A percentile compares a stretch with the other conserved stretches of the same genome.
Evolutionary conservation across 495 filamentous ascomycete genomes (phyloP).

Genomic region (Talaromyces adpressus): DNA sequence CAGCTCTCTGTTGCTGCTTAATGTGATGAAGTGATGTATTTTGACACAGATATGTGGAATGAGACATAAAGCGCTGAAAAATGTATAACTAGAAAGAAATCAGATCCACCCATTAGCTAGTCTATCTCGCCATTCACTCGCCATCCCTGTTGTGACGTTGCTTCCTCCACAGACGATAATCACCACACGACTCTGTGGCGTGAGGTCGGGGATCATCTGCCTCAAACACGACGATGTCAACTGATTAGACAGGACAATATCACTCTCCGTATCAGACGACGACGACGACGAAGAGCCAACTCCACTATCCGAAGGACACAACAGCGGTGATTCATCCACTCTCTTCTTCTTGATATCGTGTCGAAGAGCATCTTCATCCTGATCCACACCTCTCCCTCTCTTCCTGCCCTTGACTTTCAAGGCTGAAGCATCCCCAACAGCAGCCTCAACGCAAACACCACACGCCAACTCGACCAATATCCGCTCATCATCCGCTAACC

Average conservation of each 20-base stretch:
- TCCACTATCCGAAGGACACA: background rate
- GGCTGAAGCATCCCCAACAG: slow-evolving; percentile 28
- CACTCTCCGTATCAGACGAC: background rate
- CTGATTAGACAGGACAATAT: slow-evolving; percentile 13
- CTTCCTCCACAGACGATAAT: slow-evolving; percentile 83
- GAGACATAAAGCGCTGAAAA: background rate
- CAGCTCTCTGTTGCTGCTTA: slow-evolving; percentile 26
- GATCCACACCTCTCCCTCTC: background rate
- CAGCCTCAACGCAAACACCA: slow-evolving; percentile 65
- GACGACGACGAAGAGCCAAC: background rate
- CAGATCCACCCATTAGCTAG: slow-evolving; percentile 33
- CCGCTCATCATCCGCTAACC: slow-evolving; percentile 75
- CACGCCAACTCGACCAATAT: slow-evolving; percentile 77
- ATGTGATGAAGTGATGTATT: background rate
- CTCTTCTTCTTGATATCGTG: slow-evolving; percentile 19
- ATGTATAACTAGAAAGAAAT: slow-evolving; percentile 6
- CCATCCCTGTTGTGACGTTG: slow-evolving; percentile 61
- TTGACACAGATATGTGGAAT: background rate
- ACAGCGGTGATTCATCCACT: slow-evolving; percentile 12
- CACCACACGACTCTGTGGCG: slow-evolving; percentile 61
- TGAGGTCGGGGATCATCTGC: slow-evolving; percentile 51
- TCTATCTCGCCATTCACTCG: slow-evolving; percentile 54
- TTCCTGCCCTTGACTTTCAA: slow-evolving; percentile 4
- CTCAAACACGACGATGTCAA: slow-evolving; percentile 41
- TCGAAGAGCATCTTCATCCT: background rate